A percentile compares a stretch with the other conserved stretches of the same genome.
These are phyloP conservation scores for Globisporangium cystogenes DNA, from an alignment of 352 stramenopile species.

Conservation along the genomic window DNA sequence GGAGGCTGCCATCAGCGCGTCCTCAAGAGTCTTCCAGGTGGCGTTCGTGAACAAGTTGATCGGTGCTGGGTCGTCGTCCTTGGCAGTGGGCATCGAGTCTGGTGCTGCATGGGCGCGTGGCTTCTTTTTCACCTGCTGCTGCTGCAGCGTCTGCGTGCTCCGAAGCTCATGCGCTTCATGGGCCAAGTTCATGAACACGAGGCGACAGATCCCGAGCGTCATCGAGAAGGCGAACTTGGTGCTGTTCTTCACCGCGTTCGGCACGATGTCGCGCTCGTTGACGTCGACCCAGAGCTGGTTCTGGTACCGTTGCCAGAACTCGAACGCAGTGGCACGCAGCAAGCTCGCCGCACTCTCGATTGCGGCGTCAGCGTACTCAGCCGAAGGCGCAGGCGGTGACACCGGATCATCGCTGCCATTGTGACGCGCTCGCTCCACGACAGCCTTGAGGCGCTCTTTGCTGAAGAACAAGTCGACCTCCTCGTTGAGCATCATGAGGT, in stretches of 20 bases:
- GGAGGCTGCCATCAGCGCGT: conserved; percentile 23
- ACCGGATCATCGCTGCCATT: background rate
- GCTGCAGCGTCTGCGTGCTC: background rate
- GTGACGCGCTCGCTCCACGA: background rate
- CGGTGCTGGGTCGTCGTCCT: background rate
- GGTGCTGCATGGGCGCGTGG: background rate
- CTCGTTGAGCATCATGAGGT: conserved; percentile 70
- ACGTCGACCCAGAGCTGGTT: conserved; percentile 71
- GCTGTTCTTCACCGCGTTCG: conserved; percentile 38
- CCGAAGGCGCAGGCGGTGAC: background rate
- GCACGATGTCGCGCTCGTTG: conserved; percentile 50
- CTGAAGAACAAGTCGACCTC: conserved; percentile 58
- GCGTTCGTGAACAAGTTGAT: conserved; percentile 42
- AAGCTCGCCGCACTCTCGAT: conserved; percentile 21
- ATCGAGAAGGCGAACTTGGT: conserved; percentile 40
- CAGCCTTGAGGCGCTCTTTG: conserved; percentile 9
- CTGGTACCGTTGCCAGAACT: conserved; percentile 74
- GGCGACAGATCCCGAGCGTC: conserved; percentile 43
- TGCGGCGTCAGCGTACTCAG: conserved; percentile 9
- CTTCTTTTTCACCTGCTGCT: conserved; percentile 9
- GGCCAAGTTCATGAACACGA: conserved; percentile 52
- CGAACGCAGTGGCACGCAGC: conserved; percentile 39
- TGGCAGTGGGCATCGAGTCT: background rate
- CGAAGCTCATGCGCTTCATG: conserved; percentile 37
- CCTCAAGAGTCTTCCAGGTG: conserved; percentile 61